These are phyloP conservation scores for Fraxinus sp. DNA, from an alignment of 305 asterid genomes.

Conservation along the genomic window DNA sequence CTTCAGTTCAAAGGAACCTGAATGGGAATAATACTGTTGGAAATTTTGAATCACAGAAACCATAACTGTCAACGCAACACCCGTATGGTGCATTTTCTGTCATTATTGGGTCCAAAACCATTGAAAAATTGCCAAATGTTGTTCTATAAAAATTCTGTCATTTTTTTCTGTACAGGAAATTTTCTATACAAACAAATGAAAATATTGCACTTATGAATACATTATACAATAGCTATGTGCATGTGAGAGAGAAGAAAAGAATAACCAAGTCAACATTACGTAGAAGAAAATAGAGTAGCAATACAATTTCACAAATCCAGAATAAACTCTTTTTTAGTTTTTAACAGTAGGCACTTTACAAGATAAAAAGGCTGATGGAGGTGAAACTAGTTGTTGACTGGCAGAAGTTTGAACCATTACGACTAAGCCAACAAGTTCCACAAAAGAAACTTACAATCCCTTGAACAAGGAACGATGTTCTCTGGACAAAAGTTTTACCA, in stretches of 20 bases:
- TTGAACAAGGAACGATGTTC: neutral
- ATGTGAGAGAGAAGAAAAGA: neutral
- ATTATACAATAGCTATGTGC: neutral
- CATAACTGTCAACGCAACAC: too few relatives aligned
- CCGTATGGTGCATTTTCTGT: too few relatives aligned
- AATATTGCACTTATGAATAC: neutral
- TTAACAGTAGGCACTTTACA: constrained; percentile 30
- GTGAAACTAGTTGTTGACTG: constrained; percentile 10
- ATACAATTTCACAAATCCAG: constrained; percentile 12
- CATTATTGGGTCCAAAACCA: too few relatives aligned
- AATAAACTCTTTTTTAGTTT: neutral
- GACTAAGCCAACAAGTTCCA: constrained; percentile 17
- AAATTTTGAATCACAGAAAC: too few relatives aligned
- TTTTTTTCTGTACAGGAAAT: neutral
- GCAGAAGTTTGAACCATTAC: constrained; percentile 19
- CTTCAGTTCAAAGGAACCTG: neutral
- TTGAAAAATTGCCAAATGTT: too few relatives aligned
- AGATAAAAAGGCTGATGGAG: neutral
- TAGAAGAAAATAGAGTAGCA: constrained; percentile 5
- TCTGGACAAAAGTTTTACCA: constrained; percentile 4
- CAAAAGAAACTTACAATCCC: constrained; percentile 9
- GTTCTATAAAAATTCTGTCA: too few relatives aligned
- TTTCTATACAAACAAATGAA: neutral
- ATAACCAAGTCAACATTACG: neutral
- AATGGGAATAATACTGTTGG: neutral